Percentiles rank a stretch among this genome's conserved stretches.
Evolutionary conservation across 1,139 yeast species (phyloP).

Genomic region (Trichomonascaceae sp.): DNA sequence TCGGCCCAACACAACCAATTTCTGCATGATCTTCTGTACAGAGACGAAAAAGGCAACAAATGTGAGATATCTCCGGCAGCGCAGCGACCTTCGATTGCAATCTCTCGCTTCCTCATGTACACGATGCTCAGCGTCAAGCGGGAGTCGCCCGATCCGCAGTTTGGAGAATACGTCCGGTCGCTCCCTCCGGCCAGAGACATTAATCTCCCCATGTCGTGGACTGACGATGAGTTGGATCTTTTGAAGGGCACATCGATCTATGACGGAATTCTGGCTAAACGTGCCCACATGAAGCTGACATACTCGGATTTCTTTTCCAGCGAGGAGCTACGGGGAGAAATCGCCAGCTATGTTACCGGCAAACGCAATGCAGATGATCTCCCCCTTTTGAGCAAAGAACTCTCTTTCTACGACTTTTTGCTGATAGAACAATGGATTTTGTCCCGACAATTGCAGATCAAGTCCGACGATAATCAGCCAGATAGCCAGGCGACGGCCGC

Average conservation of each 20-base stretch:
- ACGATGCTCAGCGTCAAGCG: constrained; percentile 11
- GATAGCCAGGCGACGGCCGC: constrained; percentile 10
- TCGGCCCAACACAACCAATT: constrained; percentile 10
- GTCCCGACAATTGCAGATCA: constrained; percentile 18
- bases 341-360: constrained; percentile 11
- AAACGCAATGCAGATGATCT: constrained; percentile 10
- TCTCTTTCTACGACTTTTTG: constrained; percentile 15
- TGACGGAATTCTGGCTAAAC: constrained; percentile 20
- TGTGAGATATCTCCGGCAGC: constrained; percentile 9
- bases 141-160: constrained; percentile 13
- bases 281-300: constrained; percentile 14
- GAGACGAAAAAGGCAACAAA: constrained; percentile 9
- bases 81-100: background rate
- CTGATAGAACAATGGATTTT: constrained; percentile 24
- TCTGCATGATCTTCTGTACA: constrained; percentile 11
- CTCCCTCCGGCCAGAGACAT: constrained; percentile 19
- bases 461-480: background rate
- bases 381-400: constrained; percentile 5
- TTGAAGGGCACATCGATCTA: constrained; percentile 19
- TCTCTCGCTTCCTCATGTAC: constrained; percentile 12
- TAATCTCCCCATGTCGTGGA: constrained; percentile 22
- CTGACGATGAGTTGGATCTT: constrained; percentile 15
- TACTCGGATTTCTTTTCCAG: constrained; percentile 14
- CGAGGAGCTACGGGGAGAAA: constrained; percentile 8
- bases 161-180: constrained; percentile 14